Percentiles rank a stretch among this genome's conserved stretches.
Evolutionary conservation across 371 early-diverging fungal genomes (phyloP).

Genomic region (Circinella minor): DNA sequence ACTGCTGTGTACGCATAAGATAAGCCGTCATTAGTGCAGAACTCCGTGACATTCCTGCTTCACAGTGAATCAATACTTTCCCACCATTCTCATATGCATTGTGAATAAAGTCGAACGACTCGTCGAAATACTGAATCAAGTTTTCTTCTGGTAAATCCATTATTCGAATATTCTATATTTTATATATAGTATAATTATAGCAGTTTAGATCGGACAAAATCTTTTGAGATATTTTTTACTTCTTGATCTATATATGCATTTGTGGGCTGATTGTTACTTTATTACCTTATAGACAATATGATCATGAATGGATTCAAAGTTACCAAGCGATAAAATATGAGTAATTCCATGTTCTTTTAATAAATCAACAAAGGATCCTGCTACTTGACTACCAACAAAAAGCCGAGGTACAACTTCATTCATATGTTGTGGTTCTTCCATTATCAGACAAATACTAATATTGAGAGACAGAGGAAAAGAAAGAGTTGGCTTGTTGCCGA

Average conservation of each 20-base stretch:
- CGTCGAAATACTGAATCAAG: slow-evolving; percentile 73
- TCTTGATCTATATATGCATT: neutral
- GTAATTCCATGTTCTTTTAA: slow-evolving; percentile 58
- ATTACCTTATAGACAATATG: slow-evolving; percentile 43
- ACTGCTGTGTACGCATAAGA: slow-evolving; percentile 62
- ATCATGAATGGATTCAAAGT: slow-evolving; percentile 34
- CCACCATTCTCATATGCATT: slow-evolving; percentile 51
- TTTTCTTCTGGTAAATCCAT: slow-evolving; percentile 71
- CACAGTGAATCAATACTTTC: slow-evolving; percentile 74
- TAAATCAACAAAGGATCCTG: slow-evolving; percentile 24
- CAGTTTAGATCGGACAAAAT: slow-evolving; percentile 16
- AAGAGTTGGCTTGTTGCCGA: too few relatives aligned
- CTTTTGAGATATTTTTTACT: neutral
- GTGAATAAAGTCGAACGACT: slow-evolving; percentile 64
- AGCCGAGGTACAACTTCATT: slow-evolving; percentile 54
- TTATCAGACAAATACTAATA: neutral
- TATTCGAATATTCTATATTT: slow-evolving; percentile 54
- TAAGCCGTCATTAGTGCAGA: slow-evolving; percentile 59
- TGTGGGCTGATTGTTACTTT: neutral
- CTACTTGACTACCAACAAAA: slow-evolving; percentile 43
- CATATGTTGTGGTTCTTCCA: slow-evolving; percentile 15
- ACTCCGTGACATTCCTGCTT: slow-evolving; percentile 45
- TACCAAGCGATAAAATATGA: slow-evolving; percentile 61
- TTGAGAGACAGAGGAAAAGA: too few relatives aligned
- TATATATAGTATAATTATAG: slow-evolving; percentile 11